Percentiles rank a stretch among this genome's conserved stretches.
Conservation (phyloP, 495 filamentous ascomycete species). For the Pseudomonodictys pantanalensis region DNA sequence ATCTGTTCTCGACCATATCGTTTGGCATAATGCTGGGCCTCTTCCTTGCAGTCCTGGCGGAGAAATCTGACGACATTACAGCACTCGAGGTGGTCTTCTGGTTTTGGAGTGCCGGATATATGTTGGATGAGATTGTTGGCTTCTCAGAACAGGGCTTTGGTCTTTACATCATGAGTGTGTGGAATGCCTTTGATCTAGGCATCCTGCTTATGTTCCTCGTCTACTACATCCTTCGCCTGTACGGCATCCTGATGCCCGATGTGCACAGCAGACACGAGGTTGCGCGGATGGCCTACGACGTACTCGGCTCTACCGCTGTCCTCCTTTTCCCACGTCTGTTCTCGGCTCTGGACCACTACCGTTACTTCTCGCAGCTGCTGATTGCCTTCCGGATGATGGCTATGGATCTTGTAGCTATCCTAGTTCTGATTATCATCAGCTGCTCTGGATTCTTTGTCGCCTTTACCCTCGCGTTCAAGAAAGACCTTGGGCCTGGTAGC, state of each 20-base stretch:
- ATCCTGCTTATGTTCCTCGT: conserved; percentile 81
- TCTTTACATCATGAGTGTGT: conserved; percentile 92
- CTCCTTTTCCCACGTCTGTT: conserved; percentile 87
- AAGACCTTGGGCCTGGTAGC: conserved; percentile 57
- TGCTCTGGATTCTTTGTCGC: conserved; percentile 95
- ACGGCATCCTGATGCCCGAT: conserved; percentile 76
- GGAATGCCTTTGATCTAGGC: conserved; percentile 91
- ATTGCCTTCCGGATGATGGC: conserved; percentile 94
- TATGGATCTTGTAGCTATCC: conserved; percentile 77
- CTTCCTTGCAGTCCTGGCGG: conserved; percentile 69
- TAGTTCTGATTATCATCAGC: conserved; percentile 74
- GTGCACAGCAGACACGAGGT: conserved; percentile 55
- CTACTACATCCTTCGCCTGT: conserved; percentile 84
- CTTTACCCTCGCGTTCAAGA: conserved; percentile 75
- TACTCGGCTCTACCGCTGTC: conserved; percentile 83
- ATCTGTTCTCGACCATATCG: conserved; percentile 81
- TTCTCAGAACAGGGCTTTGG: conserved; percentile 94
- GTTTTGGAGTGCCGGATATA: conserved; percentile 95
- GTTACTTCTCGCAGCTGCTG: conserved; percentile 89
- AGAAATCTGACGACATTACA: conserved; percentile 72
- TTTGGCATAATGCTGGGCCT: conserved; percentile 78
- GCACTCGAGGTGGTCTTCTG: conserved; percentile 82
- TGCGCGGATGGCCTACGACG: conserved; percentile 82
- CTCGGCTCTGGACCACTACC: conserved; percentile 87
- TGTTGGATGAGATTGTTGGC: conserved; percentile 91